A percentile compares a stretch with the other conserved stretches of the same genome.
Evolutionary conservation across 495 filamentous ascomycete species (phyloP).

Genomic region (Talaromyces wortmannii): DNA sequence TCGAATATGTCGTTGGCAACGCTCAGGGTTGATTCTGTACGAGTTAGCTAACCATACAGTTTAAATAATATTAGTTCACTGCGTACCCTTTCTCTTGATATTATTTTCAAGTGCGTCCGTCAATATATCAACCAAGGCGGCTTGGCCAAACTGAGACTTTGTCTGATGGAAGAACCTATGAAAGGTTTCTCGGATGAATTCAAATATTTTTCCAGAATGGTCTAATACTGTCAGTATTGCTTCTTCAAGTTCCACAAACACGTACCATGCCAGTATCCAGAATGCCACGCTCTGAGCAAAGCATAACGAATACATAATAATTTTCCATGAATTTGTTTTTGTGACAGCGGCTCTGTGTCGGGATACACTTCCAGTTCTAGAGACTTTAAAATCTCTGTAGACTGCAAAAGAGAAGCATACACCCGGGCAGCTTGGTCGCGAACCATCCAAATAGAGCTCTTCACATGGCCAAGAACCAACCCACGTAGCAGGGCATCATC

Average conservation of each 20-base stretch:
- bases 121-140: slow-evolving; percentile 33
- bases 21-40: not conserved
- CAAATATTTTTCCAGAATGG: slow-evolving; percentile 18
- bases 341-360: slow-evolving; percentile 25
- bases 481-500: slow-evolving; percentile 25
- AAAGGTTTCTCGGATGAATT: slow-evolving; percentile 19
- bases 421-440: slow-evolving; percentile 85
- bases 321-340: slow-evolving; percentile 60
- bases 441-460: slow-evolving; percentile 79
- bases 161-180: slow-evolving; percentile 18
- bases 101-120: slow-evolving; percentile 29
- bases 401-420: slow-evolving; percentile 56
- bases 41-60: not conserved
- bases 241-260: not conserved
- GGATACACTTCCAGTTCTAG: slow-evolving; percentile 39
- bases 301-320: slow-evolving; percentile 45
- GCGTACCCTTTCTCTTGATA: slow-evolving; percentile 7
- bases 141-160: slow-evolving; percentile 32
- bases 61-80: no score
- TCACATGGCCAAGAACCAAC: slow-evolving; percentile 39
- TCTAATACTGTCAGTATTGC: slow-evolving; percentile 12
- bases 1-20: not conserved
- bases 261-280: slow-evolving; percentile 30
- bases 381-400: slow-evolving; percentile 40
- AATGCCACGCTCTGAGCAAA: slow-evolving; percentile 28